Base-by-base conservation (phyloP, 192 early-diverging fungal species). In the Backusella luteola region DNA sequence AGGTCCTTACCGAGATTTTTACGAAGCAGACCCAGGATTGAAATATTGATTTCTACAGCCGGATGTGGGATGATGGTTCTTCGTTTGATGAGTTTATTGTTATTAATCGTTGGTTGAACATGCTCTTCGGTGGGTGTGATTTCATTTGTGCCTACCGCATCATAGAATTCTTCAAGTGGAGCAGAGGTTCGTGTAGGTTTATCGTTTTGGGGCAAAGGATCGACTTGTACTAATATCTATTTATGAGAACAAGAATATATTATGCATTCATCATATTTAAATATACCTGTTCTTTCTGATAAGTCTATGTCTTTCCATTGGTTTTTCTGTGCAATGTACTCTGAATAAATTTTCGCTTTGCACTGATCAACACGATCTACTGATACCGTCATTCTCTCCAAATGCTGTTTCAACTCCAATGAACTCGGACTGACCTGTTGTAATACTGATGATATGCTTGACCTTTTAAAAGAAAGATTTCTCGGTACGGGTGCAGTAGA, bases 1-100 rank as follows among this genome's bases (percentile, higher is more conserved):
- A 99, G 81, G 77, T 99, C 97, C 80, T 97, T 98, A 46, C 97
- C 97, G 11, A 96, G 89, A 77, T 96, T 96, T 79, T 96, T 97
- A 68, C 94, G 84, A 71, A 98, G 79, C 71, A 98, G 91, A 15
- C 91, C 92, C 71, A 97, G 76, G 6, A 96, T 77, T 66, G 91
- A 94, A 56, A 96, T 89, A 63, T 91, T 92, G 38, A 91, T 91
- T 79, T 91, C 90, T 53, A 90, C 90, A 7, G 91, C 85, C 9
- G 91, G 93, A 6, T 92, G 91, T 2, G 96, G 96, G 11, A 98
- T 84, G 5, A 63, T 66, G 1, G 78, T 90, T 26, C 96, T 90
- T 7, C 96, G 90, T 70, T 67, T 77, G 29, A 71, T 71, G 1
- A 46, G 19, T 17, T 71, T 29, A 17, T 49, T 71, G 23, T 23